Percentiles rank a stretch among this genome's conserved stretches.
Conservation (phyloP, 116 monocot genomes). For the Trichopus zeylanicus region DNA sequence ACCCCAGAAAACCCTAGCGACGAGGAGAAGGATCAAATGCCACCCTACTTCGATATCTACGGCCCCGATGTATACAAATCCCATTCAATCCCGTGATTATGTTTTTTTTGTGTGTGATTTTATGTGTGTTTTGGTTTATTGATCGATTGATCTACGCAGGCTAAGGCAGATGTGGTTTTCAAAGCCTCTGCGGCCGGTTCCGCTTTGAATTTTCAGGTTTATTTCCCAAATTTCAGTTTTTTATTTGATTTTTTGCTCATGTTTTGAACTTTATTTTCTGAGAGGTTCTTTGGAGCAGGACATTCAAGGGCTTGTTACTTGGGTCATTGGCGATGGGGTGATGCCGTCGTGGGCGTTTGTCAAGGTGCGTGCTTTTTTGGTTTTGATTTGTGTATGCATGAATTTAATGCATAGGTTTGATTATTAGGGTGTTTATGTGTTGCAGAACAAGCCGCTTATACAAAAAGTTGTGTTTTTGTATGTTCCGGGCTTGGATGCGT, state of each 20-base stretch:
- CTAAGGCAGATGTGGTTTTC: conserved; percentile 58
- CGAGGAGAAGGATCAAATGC: background rate
- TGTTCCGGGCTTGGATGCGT: conserved; percentile 92
- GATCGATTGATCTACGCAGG: conserved; percentile 20
- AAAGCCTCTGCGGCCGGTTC: conserved; percentile 30
- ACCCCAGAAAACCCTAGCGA: background rate
- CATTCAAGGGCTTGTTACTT: conserved; percentile 80
- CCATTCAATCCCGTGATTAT: background rate
- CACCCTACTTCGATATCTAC: conserved; percentile 42
- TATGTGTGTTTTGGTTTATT: background rate
- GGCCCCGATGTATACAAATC: conserved; percentile 33
- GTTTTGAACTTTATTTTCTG: background rate
- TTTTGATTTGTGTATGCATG: background rate
- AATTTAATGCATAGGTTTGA: background rate
- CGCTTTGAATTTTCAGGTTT: conserved; percentile 54
- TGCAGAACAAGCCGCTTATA: conserved; percentile 95
- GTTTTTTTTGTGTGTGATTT: background rate
- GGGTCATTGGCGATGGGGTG: conserved; percentile 81
- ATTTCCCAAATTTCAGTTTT: background rate
- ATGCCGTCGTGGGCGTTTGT: conserved; percentile 93
- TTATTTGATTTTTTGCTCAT: background rate
- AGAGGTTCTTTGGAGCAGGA: conserved; percentile 40
- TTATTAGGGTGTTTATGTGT: conserved; percentile 7
- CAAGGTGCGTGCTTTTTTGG: conserved; percentile 32
- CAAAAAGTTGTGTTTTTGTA: conserved; percentile 80